Evolutionary conservation across 306 rosid genomes (phyloP).

Genomic region (Elaeagnus macrophylla): DNA sequence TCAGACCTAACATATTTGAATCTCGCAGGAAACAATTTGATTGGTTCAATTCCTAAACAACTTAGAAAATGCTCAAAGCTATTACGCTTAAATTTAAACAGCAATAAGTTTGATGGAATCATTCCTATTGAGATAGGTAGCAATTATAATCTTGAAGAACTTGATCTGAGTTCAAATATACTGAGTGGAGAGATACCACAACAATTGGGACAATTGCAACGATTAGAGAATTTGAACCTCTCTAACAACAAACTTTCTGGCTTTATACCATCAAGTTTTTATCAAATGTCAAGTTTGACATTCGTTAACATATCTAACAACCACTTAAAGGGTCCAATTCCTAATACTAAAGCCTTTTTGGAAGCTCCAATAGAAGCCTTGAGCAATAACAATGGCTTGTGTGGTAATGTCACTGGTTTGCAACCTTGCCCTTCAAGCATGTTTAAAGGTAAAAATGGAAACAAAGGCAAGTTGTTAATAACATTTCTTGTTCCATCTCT

Average conservation of each 20-base stretch:
- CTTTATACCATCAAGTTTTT: constrained; percentile 27
- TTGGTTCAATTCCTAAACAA: constrained; percentile 9
- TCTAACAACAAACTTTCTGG: constrained; percentile 38
- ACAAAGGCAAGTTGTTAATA: neutral
- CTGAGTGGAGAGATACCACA: constrained; percentile 26
- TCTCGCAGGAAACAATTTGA: constrained; percentile 14
- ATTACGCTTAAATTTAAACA: constrained; percentile 16
- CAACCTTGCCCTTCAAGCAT: neutral
- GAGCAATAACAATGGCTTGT: constrained; percentile 11
- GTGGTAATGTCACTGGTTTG: constrained; percentile 15
- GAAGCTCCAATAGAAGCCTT: constrained; percentile 1
- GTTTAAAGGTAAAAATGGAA: neutral
- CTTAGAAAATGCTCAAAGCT: constrained; percentile 8
- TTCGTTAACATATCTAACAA: constrained; percentile 27
- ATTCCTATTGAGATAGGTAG: constrained; percentile 13
- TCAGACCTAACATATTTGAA: constrained; percentile 9
- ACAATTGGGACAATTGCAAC: constrained; percentile 17
- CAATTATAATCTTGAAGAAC: constrained; percentile 15
- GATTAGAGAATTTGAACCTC: constrained; percentile 29
- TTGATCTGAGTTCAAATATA: constrained; percentile 36
- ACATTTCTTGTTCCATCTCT: neutral
- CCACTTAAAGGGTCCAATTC: constrained; percentile 23
- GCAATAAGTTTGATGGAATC: constrained; percentile 3
- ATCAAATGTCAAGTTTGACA: constrained; percentile 16
- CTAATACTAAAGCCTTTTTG: constrained; percentile 14